Evolutionary conservation across 2,329 filamentous ascomycete genomes (phyloP).

Genomic region (Talaromyces sp.): DNA sequence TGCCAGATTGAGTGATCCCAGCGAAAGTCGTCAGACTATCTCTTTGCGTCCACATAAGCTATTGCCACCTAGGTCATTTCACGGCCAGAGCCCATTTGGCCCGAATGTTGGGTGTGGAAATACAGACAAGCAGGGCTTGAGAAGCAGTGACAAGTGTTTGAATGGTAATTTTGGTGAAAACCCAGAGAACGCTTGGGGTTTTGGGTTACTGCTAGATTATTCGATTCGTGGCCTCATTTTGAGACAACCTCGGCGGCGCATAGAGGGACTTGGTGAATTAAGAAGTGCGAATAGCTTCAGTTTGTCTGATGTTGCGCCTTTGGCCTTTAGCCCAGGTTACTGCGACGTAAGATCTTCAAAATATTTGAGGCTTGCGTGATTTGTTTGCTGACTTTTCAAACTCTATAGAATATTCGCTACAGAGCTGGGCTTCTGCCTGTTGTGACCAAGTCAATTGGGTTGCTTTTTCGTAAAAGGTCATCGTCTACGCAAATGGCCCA

Average conservation of each 20-base stretch:
- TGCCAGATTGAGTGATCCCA: neutral
- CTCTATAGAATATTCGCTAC: slow-evolving; percentile 29
- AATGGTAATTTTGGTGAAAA: neutral
- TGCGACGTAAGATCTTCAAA: slow-evolving; percentile 19
- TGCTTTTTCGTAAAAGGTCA: slow-evolving; percentile 22
- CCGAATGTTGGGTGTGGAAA: neutral
- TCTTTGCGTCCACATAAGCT: neutral
- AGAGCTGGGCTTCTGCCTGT: slow-evolving; percentile 29
- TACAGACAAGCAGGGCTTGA: neutral
- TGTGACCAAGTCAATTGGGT: slow-evolving; percentile 29
- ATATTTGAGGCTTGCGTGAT: neutral
- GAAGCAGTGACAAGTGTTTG: neutral
- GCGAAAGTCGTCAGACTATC: neutral
- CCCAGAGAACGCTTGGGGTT: neutral
- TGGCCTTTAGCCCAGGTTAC: slow-evolving; percentile 17
- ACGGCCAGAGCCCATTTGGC: neutral
- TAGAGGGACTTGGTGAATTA: neutral
- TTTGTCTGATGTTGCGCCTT: slow-evolving; percentile 5
- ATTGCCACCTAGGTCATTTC: neutral
- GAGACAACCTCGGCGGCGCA: neutral
- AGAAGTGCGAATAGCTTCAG: neutral
- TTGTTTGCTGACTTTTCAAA: neutral
- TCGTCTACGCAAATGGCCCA: slow-evolving; percentile 15
- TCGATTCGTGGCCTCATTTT: neutral
- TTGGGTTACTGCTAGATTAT: neutral